phyloP scores from a whole-genome alignment of 2,329 filamentous ascomycete genomes.

The Falciphora oryzae region DNA sequence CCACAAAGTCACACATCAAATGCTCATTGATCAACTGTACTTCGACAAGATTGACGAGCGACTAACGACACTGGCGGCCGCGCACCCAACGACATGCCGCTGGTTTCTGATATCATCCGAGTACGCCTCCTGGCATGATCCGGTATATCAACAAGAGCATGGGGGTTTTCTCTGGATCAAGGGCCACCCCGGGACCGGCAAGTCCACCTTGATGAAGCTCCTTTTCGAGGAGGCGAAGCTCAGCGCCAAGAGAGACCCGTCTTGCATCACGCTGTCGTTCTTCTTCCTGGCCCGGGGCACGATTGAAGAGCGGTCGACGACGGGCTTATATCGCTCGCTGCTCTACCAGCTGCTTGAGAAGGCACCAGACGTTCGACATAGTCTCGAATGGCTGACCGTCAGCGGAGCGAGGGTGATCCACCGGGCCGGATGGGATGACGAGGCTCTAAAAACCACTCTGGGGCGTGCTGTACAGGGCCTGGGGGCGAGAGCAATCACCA shows the following conservation, averaged over 20 bases:
- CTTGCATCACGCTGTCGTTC: constrained; percentile 25
- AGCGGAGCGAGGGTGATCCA: neutral
- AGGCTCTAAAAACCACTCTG: constrained; percentile 13
- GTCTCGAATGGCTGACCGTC: constrained; percentile 19
- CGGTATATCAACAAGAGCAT: constrained; percentile 19
- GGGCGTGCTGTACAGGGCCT: constrained; percentile 14
- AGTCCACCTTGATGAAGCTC: constrained; percentile 39
- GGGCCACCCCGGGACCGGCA: constrained; percentile 34
- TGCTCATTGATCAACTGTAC: neutral
- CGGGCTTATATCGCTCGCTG: constrained; percentile 42
- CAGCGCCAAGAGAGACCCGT: neutral
- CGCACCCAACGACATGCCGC: neutral
- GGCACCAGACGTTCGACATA: constrained; percentile 23
- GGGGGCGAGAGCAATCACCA: constrained; percentile 10
- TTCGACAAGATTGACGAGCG: neutral
- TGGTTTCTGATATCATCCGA: constrained; percentile 19
- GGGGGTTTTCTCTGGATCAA: constrained; percentile 38
- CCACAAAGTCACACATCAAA: neutral
- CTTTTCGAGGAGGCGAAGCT: constrained; percentile 16
- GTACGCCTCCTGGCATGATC: constrained; percentile 28
- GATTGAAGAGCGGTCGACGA: constrained; percentile 34
- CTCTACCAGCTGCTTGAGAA: constrained; percentile 21
- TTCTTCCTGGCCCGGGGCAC: constrained; percentile 43
- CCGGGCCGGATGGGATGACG: constrained; percentile 9
- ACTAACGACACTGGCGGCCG: neutral